phyloP scores from a whole-genome alignment of 164 flowering plant genomes.

The Akebia trifoliata region DNA sequence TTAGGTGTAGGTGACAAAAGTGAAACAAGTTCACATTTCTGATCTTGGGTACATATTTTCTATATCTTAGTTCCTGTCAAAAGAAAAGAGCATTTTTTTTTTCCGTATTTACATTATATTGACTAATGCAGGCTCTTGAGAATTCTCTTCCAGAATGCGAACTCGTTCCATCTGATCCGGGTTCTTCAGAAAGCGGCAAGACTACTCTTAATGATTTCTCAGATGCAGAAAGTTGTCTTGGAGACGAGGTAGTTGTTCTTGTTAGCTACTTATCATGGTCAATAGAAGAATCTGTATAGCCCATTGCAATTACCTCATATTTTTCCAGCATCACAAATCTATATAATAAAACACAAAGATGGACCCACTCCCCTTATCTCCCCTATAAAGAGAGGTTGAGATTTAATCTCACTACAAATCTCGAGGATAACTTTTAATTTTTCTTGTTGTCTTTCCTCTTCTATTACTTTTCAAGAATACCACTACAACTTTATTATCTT shows the following conservation, averaged over 20 bases:
- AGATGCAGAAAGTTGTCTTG: slow-evolving; percentile 3
- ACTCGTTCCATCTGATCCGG: background rate
- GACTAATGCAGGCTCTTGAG: slow-evolving; percentile 12
- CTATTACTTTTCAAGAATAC: too few relatives aligned
- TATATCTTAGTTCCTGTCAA: background rate
- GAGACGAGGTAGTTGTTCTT: slow-evolving; percentile 1
- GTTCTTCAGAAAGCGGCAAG: slow-evolving; percentile 4
- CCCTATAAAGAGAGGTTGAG: too few relatives aligned
- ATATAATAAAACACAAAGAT: too few relatives aligned
- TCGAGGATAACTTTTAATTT: too few relatives aligned
- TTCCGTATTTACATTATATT: background rate
- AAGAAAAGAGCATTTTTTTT: background rate
- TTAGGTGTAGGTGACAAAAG: background rate
- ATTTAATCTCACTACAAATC: too few relatives aligned
- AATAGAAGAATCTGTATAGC: too few relatives aligned
- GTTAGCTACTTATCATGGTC: background rate
- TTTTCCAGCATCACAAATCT: background rate
- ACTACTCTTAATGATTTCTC: slow-evolving; percentile 4
- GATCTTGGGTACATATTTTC: background rate
- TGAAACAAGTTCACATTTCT: background rate
- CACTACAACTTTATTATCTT: too few relatives aligned
- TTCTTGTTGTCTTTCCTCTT: too few relatives aligned
- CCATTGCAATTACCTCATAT: background rate
- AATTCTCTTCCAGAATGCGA: slow-evolving; percentile 9
- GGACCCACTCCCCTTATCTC: too few relatives aligned